Evolutionary conservation across 768 basidiomycete species (phyloP).

Genomic region (Xerocomellus chrysenteron): DNA sequence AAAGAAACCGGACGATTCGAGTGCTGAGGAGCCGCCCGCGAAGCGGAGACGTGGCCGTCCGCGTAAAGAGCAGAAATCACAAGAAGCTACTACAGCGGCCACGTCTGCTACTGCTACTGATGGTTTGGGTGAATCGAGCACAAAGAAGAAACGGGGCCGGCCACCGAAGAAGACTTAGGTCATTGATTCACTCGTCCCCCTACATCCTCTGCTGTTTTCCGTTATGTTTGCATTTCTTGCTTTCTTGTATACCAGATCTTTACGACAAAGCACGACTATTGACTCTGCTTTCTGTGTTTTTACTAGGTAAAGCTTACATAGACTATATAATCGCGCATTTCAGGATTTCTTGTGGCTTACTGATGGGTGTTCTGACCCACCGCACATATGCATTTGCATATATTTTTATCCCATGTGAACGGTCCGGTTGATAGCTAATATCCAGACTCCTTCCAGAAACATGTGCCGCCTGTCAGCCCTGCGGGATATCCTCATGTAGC

Average conservation of each 20-base stretch:
- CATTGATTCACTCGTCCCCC: slow-evolving; percentile 1
- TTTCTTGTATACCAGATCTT: slow-evolving; percentile 35
- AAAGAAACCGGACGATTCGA: slow-evolving; percentile 45
- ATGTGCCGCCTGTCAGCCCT: slow-evolving; percentile 25
- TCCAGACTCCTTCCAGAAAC: slow-evolving; percentile 22
- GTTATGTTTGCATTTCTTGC: slow-evolving; percentile 32
- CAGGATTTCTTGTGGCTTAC: slow-evolving; percentile 23
- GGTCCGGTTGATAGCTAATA: slow-evolving; percentile 9
- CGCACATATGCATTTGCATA: slow-evolving; percentile 18
- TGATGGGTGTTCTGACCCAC: slow-evolving; percentile 10
- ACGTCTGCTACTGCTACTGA: slow-evolving; percentile 28
- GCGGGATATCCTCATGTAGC: slow-evolving; percentile 34
- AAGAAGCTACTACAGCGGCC: slow-evolving; percentile 39
- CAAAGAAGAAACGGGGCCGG: slow-evolving; percentile 72
- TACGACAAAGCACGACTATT: slow-evolving; percentile 35
- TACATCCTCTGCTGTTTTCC: slow-evolving; percentile 21
- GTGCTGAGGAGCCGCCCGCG: slow-evolving; percentile 48
- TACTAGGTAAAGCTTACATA: slow-evolving; percentile 36
- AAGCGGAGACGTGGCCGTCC: slow-evolving; percentile 77
- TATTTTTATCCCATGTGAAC: slow-evolving; percentile 38
- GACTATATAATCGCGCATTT: slow-evolving; percentile 35
- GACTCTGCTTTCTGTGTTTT: slow-evolving; percentile 36
- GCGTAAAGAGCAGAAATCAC: slow-evolving; percentile 58
- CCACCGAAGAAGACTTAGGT: slow-evolving; percentile 49
- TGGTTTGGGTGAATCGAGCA: slow-evolving; percentile 46